Percentiles rank a stretch among this genome's conserved stretches.
Conservation (phyloP, 2,329 filamentous ascomycete genomes). For the Apiospora kogelbergensis region DNA sequence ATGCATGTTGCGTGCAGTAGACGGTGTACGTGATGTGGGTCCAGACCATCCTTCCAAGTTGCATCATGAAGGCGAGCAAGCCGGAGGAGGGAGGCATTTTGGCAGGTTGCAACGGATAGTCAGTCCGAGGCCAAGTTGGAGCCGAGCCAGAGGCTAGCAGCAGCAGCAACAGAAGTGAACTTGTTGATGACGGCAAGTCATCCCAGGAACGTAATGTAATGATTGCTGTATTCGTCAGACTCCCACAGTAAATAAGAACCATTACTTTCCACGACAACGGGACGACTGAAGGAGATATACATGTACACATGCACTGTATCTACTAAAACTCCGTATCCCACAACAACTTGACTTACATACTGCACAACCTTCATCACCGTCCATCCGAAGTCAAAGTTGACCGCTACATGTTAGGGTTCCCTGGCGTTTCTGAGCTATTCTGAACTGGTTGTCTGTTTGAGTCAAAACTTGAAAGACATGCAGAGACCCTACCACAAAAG, state of each 20-base stretch:
- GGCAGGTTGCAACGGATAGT: constrained; percentile 1
- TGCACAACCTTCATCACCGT: background rate
- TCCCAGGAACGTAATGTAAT: background rate
- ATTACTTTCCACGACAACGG: background rate
- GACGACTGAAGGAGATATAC: background rate
- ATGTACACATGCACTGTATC: background rate
- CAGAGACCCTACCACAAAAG: background rate
- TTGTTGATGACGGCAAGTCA: background rate
- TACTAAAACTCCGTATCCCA: too few species aligned
- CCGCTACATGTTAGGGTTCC: background rate
- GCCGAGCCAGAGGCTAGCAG: background rate
- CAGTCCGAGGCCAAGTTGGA: background rate
- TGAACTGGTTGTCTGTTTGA: background rate
- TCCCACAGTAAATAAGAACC: background rate
- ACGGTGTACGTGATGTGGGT: background rate
- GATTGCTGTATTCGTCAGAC: background rate
- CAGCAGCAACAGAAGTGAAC: background rate
- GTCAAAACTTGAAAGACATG: background rate
- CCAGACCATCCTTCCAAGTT: background rate
- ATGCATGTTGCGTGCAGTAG: background rate
- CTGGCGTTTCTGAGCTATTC: background rate
- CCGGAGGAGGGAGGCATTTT: background rate
- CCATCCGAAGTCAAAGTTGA: background rate
- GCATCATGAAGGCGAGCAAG: background rate
- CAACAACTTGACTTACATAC: background rate